Conservation (phyloP, 2,329 filamentous ascomycete species). For the Trichoderma endophyticum region DNA sequence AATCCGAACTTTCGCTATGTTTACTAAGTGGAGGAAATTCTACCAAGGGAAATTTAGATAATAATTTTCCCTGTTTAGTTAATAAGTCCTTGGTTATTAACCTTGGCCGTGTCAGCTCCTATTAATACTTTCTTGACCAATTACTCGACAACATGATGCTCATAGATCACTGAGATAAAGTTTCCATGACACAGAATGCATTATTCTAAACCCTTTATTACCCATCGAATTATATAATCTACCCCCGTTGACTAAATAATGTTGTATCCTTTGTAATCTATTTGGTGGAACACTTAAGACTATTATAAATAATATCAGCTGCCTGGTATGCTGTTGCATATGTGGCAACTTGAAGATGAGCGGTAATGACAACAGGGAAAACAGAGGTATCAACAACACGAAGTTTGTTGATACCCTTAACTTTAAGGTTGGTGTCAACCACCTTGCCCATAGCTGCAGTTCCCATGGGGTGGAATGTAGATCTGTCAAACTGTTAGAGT, state of each 20-base stretch:
- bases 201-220: neutral
- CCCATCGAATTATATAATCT: neutral
- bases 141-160: neutral
- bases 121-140: neutral
- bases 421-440: constrained; percentile 38
- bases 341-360: constrained; percentile 47
- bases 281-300: neutral
- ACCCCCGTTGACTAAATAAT: neutral
- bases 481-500: constrained; percentile 7
- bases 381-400: constrained; percentile 40
- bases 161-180: neutral
- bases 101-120: neutral
- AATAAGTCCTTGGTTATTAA: neutral
- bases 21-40: neutral
- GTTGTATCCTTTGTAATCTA: neutral
- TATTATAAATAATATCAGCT: constrained; percentile 47
- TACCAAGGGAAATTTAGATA: neutral
- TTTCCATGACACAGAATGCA: neutral
- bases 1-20: neutral
- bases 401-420: constrained; percentile 38
- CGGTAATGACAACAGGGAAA: constrained; percentile 31
- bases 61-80: neutral
- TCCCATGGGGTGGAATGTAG: constrained; percentile 30
- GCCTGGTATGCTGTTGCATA: constrained; percentile 60
- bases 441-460: constrained; percentile 42